phyloP scores from a whole-genome alignment of 2,329 filamentous ascomycete genomes.

The Penicillium hordei region DNA sequence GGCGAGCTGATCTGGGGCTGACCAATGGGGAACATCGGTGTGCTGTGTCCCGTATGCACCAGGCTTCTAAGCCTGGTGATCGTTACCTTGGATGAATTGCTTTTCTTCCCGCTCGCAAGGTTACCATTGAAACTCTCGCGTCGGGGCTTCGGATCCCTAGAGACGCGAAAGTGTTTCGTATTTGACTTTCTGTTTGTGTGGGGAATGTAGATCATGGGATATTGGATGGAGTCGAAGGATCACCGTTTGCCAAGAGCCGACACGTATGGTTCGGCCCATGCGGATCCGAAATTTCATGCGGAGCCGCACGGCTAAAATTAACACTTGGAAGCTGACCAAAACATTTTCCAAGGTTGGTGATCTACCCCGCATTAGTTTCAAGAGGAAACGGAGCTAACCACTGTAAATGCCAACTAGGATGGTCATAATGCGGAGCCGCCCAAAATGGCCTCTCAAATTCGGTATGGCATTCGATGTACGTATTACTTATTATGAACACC shows the following conservation, averaged over 20 bases:
- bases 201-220: neutral
- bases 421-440: constrained; percentile 8
- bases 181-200: neutral
- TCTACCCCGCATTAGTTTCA: neutral
- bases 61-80: neutral
- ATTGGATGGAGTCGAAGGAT: neutral
- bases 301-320: constrained; percentile 7
- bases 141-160: neutral
- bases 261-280: neutral
- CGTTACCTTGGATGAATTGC: neutral
- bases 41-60: too few relatives aligned
- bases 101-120: too few relatives aligned
- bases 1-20: too few relatives aligned
- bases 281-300: constrained; percentile 9
- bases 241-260: neutral
- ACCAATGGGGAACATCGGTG: neutral
- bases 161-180: neutral
- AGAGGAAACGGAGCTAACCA: neutral
- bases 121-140: neutral
- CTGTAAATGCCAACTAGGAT: neutral
- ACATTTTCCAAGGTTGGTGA: neutral
- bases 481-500: neutral
- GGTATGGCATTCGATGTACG: neutral
- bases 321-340: neutral
- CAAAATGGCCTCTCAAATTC: neutral